Evolutionary conservation across 1,284 basidiomycete species (phyloP), one percentile per base, ranked within the genome.

Genomic region (Rhodotorula sp.): DNA sequence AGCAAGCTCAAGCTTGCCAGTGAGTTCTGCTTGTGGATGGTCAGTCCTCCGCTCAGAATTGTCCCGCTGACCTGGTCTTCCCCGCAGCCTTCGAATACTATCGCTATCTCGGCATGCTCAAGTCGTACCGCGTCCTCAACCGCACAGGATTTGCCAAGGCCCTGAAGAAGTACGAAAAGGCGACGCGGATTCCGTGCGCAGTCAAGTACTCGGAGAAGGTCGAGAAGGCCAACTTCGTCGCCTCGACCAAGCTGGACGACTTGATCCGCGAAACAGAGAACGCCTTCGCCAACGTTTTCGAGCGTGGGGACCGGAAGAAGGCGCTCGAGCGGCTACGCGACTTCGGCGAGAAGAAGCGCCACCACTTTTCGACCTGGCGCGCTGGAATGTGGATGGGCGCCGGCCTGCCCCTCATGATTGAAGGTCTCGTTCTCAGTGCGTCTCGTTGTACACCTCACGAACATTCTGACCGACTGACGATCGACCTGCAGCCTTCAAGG

Each of bases 91-190:
- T 70, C 63, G 74, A 75, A n/a, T 75, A 61, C 49, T 75, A 75
- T 56, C 69, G 74, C 6, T 66, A 27, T 10, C 62, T 75, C 17
- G 74, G 74, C 46, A 69, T 75, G 64, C 69, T 75, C 55, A 75
- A 75, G 52, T 64, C 60, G 30, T 75, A 75, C n/a, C 67, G 69
- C 13, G 66, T 75, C 0, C 56, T 75, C 17, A 75, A 75, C 30
- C 59, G 64, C 0, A 74, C 74, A 2, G 74, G 74, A 5, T 74
- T 71, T 29, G 59, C 67, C 13, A 72, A 72, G 59, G 72, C 66
- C 0, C 79, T 96, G 71, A 97, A 94, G 81, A 98, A 96, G 82
- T 96, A 93, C 76, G 91, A 93, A 36, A 72, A 74, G 59, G 46
- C 65, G 7, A 74, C 64, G 78, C 79, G n/a, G 65, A 79, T 82